Evolutionary conservation across 495 filamentous ascomycete species (phyloP).

Genomic region (Aspergillus baeticus): DNA sequence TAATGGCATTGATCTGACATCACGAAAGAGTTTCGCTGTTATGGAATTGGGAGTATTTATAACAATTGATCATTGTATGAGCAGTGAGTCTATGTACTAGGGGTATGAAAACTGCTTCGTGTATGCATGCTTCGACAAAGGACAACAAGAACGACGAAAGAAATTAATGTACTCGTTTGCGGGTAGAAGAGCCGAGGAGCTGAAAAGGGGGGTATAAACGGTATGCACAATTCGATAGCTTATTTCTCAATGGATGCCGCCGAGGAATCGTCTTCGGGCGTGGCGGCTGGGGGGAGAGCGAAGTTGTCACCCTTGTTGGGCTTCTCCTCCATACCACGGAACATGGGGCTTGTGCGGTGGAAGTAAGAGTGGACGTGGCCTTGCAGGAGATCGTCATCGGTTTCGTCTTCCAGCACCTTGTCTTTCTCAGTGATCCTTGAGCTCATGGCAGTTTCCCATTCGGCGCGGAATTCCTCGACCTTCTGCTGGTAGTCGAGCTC

Average conservation of each 20-base stretch:
- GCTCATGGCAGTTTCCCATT: conserved; percentile 60
- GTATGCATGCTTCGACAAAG: neutral
- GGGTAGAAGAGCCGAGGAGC: neutral
- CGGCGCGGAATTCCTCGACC: conserved; percentile 72
- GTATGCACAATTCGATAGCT: conserved; percentile 23
- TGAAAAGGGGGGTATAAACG: conserved; percentile 12
- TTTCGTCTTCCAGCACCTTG: conserved; percentile 27
- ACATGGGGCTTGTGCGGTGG: conserved; percentile 51
- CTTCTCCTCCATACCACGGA: conserved; percentile 44
- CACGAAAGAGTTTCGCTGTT: neutral
- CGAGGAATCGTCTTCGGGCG: conserved; percentile 21
- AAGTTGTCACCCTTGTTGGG: conserved; percentile 37
- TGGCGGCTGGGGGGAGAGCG: conserved; percentile 40
- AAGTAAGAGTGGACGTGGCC: conserved; percentile 49
- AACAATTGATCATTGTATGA: neutral
- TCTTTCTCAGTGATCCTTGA: conserved; percentile 49
- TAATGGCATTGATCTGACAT: no score
- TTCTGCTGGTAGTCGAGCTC: conserved; percentile 74
- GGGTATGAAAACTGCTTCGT: conserved; percentile 7
- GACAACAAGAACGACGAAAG: conserved; percentile 4
- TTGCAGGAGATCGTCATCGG: conserved; percentile 42
- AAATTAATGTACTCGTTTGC: conserved; percentile 9
- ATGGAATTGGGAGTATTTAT: neutral
- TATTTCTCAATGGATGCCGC: conserved; percentile 13
- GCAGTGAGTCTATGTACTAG: conserved; percentile 6